Evolutionary conservation across 2,329 filamentous ascomycete species (phyloP), one percentile per base, ranked within the genome.

Genomic region (Podosphaera aphanis): DNA sequence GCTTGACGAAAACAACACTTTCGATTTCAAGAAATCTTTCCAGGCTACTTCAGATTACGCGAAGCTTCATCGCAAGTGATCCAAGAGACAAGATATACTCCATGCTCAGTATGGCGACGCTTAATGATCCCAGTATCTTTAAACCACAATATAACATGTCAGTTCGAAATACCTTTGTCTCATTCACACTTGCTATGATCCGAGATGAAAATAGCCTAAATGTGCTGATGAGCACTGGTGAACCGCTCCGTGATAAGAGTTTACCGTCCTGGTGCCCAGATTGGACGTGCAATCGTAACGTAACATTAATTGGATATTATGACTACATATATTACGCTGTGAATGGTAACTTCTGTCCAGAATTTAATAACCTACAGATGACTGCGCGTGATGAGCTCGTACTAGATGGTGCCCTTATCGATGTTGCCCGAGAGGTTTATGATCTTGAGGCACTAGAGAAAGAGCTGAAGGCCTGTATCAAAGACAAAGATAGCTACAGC

Each of bases 211-310:
- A 27, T 11, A 19, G 27, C 7, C 11, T 43, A 7, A 43, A 31
- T 31, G 29, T 43, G 13, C 25, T 43, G 5, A 19, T 27, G 18
- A 43, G 20, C n/a, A 43, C 20, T 43, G 41, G 29, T 19, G 41
- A 27, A 43, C 18, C 19, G 27, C n/a, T 11, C 13, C 29, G 29
- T 25, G 33, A 25, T 37, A 44, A 44, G 25, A 23, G 33, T n/a
- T 36, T 44, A 10, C 43, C 43, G 21, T 44, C 43, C 16, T 44
- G 43, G 43, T 35, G 29, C 23, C 43, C 43, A 19, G 43, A 44
- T 29, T 44, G 39, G 39, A 42, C 11, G 11, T 42, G 39, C 20
- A 42, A 27, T 11, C 20, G 39, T 16, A 23, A 20, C 20, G 39
- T 42, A 8, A 42, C 39, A 10, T 42, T 42, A 16, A 27, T 27